Conservation (phyloP, 345 rosid species). For the Gossypium rotundifolium region DNA sequence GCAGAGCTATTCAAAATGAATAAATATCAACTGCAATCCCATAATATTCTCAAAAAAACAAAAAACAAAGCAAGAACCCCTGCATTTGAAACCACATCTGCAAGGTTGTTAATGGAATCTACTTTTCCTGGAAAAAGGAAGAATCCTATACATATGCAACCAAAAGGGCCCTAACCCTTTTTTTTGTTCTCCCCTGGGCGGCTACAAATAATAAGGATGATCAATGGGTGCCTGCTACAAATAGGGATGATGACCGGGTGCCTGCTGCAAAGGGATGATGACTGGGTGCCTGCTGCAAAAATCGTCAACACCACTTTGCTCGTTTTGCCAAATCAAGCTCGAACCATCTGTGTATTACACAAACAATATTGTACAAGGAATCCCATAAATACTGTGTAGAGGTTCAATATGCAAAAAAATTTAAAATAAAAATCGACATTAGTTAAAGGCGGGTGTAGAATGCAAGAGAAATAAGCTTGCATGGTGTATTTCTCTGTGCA, state of each 20-base stretch:
- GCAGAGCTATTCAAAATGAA: constrained; percentile 2
- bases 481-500: background rate
- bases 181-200: background rate
- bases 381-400: background rate
- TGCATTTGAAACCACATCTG: constrained; percentile 5
- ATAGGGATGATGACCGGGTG: background rate
- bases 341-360: constrained; percentile 29
- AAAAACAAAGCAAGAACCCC: background rate
- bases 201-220: background rate
- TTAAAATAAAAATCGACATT: background rate
- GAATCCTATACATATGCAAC: constrained; percentile 1
- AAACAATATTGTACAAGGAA: background rate
- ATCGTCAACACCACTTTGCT: constrained; percentile 4
- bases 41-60: constrained; percentile 5
- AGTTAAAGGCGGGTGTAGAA: background rate
- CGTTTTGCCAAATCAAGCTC: constrained; percentile 24
- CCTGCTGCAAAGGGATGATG: constrained; percentile 18
- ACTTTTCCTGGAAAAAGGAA: constrained; percentile 9
- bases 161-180: background rate
- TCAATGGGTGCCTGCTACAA: constrained; percentile 18
- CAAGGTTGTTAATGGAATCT: constrained; percentile 13
- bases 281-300: constrained; percentile 4
- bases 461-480: background rate
- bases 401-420: background rate
- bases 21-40: constrained; percentile 6